phyloP scores from a whole-genome alignment of 352 stramenopile species.

The Phytophthora nicotianae region DNA sequence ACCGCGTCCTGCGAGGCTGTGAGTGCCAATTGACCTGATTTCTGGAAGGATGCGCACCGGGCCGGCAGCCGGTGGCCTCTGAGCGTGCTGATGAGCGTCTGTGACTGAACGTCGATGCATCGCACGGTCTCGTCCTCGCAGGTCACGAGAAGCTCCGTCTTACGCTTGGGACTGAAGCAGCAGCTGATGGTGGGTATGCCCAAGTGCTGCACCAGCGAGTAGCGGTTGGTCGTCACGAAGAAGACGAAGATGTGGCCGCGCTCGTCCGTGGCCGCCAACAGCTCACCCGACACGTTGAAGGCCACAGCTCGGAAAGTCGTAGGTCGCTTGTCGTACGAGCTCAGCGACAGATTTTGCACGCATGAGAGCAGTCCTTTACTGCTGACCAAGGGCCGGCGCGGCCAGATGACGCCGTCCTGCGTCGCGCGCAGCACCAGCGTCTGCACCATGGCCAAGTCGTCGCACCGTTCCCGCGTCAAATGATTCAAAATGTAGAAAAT shows the following conservation, averaged over 20 bases:
- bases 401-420: conserved; percentile 78
- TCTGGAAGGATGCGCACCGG: conserved; percentile 69
- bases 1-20: conserved; percentile 80
- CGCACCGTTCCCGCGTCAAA: conserved; percentile 6
- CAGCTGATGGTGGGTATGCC: conserved; percentile 61
- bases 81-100: conserved; percentile 80
- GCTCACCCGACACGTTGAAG: conserved; percentile 71
- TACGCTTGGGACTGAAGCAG: conserved; percentile 71
- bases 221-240: conserved; percentile 78
- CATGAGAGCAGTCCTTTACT: conserved; percentile 69
- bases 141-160: conserved; percentile 80
- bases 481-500: conserved; percentile 10
- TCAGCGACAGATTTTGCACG: conserved; percentile 68
- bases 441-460: conserved; percentile 54
- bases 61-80: conserved; percentile 65
- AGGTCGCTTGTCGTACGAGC: conserved; percentile 58
- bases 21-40: conserved; percentile 70
- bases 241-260: conserved; percentile 84
- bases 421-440: conserved; percentile 70
- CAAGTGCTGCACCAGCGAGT: conserved; percentile 74
- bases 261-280: conserved; percentile 73
- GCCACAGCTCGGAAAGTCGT: conserved; percentile 63
- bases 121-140: conserved; percentile 83
- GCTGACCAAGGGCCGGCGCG: conserved; percentile 70
- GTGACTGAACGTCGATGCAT: conserved; percentile 80